phyloP scores from a whole-genome alignment of 768 basidiomycete genomes.

The Pholiota molesta region DNA sequence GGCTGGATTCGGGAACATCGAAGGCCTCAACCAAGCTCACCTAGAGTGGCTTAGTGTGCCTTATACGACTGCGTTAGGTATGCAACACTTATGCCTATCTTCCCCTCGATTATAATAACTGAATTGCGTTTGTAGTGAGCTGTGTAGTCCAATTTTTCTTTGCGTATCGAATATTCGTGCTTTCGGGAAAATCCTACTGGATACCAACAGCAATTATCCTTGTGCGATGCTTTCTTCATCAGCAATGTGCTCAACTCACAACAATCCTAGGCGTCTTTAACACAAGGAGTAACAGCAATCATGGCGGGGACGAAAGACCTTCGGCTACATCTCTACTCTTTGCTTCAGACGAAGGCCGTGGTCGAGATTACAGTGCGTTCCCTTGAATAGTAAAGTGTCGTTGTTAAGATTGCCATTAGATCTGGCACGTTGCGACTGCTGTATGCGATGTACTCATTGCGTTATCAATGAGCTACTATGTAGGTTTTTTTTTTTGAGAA shows the following conservation, averaged over 20 bases:
- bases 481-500: neutral
- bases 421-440: neutral
- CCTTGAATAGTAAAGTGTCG: neutral
- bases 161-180: neutral
- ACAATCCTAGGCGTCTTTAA: neutral
- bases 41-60: constrained; percentile 5
- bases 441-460: constrained; percentile 4
- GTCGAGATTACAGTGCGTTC: constrained; percentile 3
- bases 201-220: neutral
- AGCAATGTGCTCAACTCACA: neutral
- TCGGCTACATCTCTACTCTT: neutral
- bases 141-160: constrained; percentile 4
- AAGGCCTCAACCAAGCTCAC: neutral
- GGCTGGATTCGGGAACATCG: neutral
- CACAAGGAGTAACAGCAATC: neutral
- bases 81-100: neutral
- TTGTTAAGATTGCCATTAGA: neutral
- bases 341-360: neutral
- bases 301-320: constrained; percentile 3
- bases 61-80: constrained; percentile 3
- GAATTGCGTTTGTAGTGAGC: neutral
- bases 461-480: constrained; percentile 5
- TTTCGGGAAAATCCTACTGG: constrained; percentile 1
- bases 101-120: neutral
- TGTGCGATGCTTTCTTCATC: neutral